phyloP scores from a whole-genome alignment of 768 basidiomycete species.

The Pleurotus djamor region DNA sequence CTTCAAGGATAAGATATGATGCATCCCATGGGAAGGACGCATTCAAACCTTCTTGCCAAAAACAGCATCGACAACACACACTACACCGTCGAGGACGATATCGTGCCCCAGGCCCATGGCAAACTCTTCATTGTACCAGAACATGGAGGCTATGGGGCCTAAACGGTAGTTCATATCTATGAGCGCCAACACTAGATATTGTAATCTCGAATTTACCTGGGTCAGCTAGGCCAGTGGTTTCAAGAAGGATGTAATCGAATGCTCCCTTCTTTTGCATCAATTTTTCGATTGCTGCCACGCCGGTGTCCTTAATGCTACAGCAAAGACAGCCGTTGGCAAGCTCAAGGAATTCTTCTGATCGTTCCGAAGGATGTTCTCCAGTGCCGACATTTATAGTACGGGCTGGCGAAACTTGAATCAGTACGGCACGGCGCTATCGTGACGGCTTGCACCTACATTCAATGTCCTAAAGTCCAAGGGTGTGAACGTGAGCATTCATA shows the following conservation, averaged over 20 bases:
- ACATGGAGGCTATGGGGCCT: constrained; percentile 87
- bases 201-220: constrained; percentile 53
- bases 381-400: constrained; percentile 84
- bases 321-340: constrained; percentile 97
- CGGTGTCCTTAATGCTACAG: constrained; percentile 95
- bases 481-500: too few relatives aligned
- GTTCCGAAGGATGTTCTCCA: constrained; percentile 55
- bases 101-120: constrained; percentile 64
- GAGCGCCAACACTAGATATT: neutral
- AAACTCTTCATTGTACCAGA: constrained; percentile 87
- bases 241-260: constrained; percentile 94
- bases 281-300: constrained; percentile 91
- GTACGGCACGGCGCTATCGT: neutral
- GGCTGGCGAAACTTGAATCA: constrained; percentile 40
- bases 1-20: neutral
- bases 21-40: neutral
- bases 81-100: constrained; percentile 82
- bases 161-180: neutral
- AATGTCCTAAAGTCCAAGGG: constrained; percentile 62
- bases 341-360: constrained; percentile 86
- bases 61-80: constrained; percentile 89
- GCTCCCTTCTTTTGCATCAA: constrained; percentile 83
- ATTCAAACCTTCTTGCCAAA: constrained; percentile 55
- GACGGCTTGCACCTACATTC: constrained; percentile 58
- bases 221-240: constrained; percentile 95